Evolutionary conservation across 1,284 basidiomycete species (phyloP).

Genomic region (Wolfiporia cocos): DNA sequence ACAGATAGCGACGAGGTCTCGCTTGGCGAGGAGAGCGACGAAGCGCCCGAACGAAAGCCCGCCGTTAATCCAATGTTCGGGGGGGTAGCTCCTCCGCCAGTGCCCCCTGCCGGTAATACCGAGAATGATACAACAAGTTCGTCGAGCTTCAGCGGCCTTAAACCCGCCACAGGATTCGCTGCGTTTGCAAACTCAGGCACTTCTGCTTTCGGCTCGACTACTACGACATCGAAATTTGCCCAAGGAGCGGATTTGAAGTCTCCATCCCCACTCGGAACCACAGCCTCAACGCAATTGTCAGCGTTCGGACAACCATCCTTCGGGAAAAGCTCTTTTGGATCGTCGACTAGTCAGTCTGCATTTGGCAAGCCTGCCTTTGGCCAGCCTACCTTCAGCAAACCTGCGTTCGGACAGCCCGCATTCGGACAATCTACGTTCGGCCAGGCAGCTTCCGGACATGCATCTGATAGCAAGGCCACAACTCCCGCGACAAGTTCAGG

Average conservation of each 20-base stretch:
- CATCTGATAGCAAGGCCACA: constrained; percentile 14
- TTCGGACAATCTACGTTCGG: constrained; percentile 26
- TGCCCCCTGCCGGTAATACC: too few relatives aligned
- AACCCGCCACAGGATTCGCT: constrained; percentile 36
- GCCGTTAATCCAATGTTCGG: constrained; percentile 34
- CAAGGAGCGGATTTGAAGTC: neutral
- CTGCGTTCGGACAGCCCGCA: constrained; percentile 29
- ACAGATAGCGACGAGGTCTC: constrained; percentile 18
- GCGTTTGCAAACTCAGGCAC: constrained; percentile 27
- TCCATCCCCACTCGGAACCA: constrained; percentile 16
- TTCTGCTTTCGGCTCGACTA: constrained; percentile 11
- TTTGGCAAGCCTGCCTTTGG: constrained; percentile 26
- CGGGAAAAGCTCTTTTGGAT: constrained; percentile 25
- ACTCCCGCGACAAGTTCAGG: too few relatives aligned
- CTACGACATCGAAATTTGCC: neutral
- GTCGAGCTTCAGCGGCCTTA: constrained; percentile 27
- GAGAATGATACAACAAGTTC: too few relatives aligned
- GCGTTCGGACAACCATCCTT: constrained; percentile 17
- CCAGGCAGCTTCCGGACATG: constrained; percentile 22
- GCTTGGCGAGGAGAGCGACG: too few relatives aligned
- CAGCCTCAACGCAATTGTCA: constrained; percentile 23
- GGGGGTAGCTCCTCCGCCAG: neutral
- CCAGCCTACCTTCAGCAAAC: constrained; percentile 28
- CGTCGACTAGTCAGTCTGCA: constrained; percentile 15
- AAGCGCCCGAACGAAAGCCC: too few relatives aligned